Base-by-base conservation (phyloP, 495 filamentous ascomycete genomes). In the Emericellopsis terricola region DNA sequence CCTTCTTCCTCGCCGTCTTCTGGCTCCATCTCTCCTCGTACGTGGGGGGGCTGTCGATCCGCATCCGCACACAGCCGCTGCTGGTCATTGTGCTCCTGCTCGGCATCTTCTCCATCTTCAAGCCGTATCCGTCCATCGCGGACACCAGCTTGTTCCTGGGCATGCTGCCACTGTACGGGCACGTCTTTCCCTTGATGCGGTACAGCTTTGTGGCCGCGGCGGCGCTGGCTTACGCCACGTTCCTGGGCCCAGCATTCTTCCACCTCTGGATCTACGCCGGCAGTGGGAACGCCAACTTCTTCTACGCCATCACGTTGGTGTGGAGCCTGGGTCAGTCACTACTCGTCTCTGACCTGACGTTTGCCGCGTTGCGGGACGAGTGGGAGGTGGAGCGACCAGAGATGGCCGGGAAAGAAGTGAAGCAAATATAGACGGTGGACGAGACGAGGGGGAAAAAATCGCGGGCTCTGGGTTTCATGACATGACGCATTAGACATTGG, bases 191-290 rank as follows among this genome's bases (percentile, higher is more conserved):
- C 17, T 52, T 96, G 36, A 85, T 94, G 76, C 76, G 91, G 19
- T 94, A 96, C 55, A 79, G 79, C 4, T 97, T 94, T 52, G 71
- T 94, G 36, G 75, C 78, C 23, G 64, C 76, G 2, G 71, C 83
- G 4, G 77, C 80, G 1, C 59, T 97, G 4, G 64, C 94, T 3
- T 96, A 96, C 56, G 74, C 81, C 15, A 76, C 73, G 14, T 71
- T 94, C 20, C 72, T 97, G 0, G 89, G 89, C 0, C 89, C 89
- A 1, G 84, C 86, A 0, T 97, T 97, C 56, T 93, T 96, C 47
- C 73, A 97, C 52, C 66, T 97, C 3, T 97, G 89, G 89, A 92
- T 96, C 41, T 97, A 97, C 48, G 91, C 89, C 14, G 89, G 89
- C 26, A 91, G 81, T 21, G 89, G 91, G 19, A 97, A 97, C 47